These are phyloP conservation scores for Naganishia albida DNA, from an alignment of 1,284 basidiomycete genomes.

Conservation along the genomic window DNA sequence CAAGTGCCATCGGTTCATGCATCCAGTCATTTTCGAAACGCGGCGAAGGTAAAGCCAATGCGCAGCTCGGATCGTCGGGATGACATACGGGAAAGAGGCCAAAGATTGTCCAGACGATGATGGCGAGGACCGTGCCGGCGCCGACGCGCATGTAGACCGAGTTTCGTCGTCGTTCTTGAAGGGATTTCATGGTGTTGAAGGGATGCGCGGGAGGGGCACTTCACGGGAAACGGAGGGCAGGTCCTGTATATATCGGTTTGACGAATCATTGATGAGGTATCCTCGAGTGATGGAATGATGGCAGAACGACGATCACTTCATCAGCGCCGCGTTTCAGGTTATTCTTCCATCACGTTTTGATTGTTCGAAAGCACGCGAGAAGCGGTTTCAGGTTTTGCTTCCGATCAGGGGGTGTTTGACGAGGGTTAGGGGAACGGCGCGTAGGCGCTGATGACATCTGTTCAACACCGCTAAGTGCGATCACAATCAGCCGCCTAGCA, in stretches of 20 bases:
- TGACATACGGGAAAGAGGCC: constrained; percentile 8
- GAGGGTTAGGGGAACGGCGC: too few relatives aligned
- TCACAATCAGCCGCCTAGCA: too few relatives aligned
- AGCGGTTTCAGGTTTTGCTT: too few relatives aligned
- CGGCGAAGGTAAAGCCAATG: background rate
- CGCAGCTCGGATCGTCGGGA: constrained; percentile 2
- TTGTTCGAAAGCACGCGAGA: too few relatives aligned
- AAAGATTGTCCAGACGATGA: constrained; percentile 19
- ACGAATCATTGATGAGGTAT: too few relatives aligned
- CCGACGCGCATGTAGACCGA: constrained; percentile 3
- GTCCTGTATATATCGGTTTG: background rate
- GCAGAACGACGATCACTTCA: too few relatives aligned
- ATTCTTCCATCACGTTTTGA: too few relatives aligned
- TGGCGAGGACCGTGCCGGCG: constrained; percentile 1
- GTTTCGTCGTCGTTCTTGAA: constrained; percentile 14
- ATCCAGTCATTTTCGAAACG: constrained; percentile 3
- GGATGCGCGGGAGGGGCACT: background rate
- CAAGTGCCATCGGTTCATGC: background rate
- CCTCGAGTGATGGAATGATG: too few relatives aligned
- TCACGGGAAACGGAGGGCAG: background rate
- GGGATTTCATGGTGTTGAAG: constrained; percentile 8
- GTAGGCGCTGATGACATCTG: too few relatives aligned
- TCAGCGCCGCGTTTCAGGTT: too few relatives aligned
- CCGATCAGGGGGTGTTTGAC: too few relatives aligned
- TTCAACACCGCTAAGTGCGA: too few relatives aligned